Conservation (phyloP, 306 rosid genomes). For the Sechiopsis laciniata region DNA sequence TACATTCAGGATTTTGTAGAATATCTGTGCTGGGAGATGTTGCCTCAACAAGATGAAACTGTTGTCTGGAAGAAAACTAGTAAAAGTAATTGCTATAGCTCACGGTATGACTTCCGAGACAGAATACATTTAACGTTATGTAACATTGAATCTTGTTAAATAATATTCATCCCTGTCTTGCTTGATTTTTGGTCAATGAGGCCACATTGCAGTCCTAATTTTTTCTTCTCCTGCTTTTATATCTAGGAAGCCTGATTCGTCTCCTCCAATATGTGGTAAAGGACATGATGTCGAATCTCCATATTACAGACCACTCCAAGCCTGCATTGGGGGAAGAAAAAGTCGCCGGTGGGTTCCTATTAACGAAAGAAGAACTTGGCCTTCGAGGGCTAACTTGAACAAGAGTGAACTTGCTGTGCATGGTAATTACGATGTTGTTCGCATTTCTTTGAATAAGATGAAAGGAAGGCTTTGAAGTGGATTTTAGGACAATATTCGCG, state of each 20-base stretch:
- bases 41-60: conserved; percentile 89
- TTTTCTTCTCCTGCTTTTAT: conserved; percentile 25
- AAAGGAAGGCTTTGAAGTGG: not conserved
- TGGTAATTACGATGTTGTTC: conserved; percentile 46
- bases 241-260: conserved; percentile 60
- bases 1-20: conserved; percentile 47
- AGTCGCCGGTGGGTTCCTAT: conserved; percentile 85
- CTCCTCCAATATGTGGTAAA: conserved; percentile 75
- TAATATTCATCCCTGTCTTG: conserved; percentile 7
- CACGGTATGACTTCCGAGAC: conserved; percentile 48
- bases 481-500: too few species aligned
- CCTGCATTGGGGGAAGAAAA: conserved; percentile 87
- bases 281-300: conserved; percentile 87
- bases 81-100: conserved; percentile 58
- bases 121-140: too few species aligned
- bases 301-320: conserved; percentile 72
- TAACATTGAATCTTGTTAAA: not conserved
- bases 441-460: conserved; percentile 6
- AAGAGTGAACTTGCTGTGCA: conserved; percentile 56
- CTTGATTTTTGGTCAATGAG: not conserved
- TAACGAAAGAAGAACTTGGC: conserved; percentile 60
- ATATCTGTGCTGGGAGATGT: conserved; percentile 90
- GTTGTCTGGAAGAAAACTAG: conserved; percentile 92
- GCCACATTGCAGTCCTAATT: conserved; percentile 25
- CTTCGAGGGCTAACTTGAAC: conserved; percentile 63